Evolutionary conservation across 768 basidiomycete species (phyloP), one percentile per base, ranked within the genome.

Genomic region (Amanita molliuscula): DNA sequence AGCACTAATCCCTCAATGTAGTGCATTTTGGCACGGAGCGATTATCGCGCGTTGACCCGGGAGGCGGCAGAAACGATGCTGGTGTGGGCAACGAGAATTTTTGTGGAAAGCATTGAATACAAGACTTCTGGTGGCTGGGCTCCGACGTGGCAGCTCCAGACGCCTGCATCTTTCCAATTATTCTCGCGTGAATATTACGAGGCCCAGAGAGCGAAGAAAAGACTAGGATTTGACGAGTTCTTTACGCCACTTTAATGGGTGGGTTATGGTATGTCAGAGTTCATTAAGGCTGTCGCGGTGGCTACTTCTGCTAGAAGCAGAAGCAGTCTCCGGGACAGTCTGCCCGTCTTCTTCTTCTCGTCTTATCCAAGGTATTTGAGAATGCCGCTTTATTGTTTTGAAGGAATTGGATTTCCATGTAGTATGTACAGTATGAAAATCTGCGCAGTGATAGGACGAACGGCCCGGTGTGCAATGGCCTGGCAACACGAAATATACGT

Each of bases 141-240:
- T 11, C 45, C 29, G 13, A 9, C 13, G 11, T 18, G 23, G 33
- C 23, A 29, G 21, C 16, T 47, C 16, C 6, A 20, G 10, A 47
- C 5, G 6, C 45, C 45, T 1, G 29, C 45, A 7, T 3, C 45
- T 3, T 47, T 47, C n/a, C 45, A 47, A 13, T 4, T 10, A 6
- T 47, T 47, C 45, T 33, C 45, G 45, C 18, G 45, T 16, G 45
- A 47, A 2, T 47, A 47, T 9, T 47, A 33, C 8, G 34, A 35
- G 11, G 8, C 5, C 5, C 45, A 47, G 45, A 34, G 16, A 16
- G 13, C 1, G 21, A 18, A 16, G 28, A 1, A 11, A 29, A 47
- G 45, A 23, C 9, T 1, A 16, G 45, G 45, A 16, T 47, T 47
- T n/a, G 29, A 33, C 23, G 8, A 16, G 4, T 29, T 47, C 13